Conservation (phyloP, 441 rosid genomes). For the Raphanus hybrid region DNA sequence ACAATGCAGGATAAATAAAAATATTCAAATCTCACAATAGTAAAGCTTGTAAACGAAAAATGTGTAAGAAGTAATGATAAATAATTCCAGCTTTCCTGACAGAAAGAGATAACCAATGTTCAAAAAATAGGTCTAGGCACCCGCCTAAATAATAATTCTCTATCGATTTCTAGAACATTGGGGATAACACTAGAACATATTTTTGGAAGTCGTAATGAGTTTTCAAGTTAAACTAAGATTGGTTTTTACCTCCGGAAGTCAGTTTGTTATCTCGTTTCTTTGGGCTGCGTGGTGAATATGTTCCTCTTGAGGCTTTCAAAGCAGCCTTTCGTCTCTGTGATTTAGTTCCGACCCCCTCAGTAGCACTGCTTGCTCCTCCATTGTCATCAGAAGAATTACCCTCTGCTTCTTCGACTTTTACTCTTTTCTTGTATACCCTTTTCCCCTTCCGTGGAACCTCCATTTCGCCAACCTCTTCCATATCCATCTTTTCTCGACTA, state of each 20-base stretch:
- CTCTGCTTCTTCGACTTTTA: conserved; percentile 59
- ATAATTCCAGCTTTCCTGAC: background rate
- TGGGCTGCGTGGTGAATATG: conserved; percentile 49
- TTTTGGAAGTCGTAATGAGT: background rate
- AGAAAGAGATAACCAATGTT: background rate
- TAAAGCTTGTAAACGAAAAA: background rate
- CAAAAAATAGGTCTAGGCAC: background rate
- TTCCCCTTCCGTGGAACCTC: conserved; percentile 63
- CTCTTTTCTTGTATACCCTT: conserved; percentile 58
- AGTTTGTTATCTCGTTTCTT: conserved; percentile 62
- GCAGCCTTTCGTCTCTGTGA: conserved; percentile 51
- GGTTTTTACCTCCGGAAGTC: conserved; percentile 63
- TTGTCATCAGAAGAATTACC: conserved; percentile 66
- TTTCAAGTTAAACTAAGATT: conserved; percentile 12
- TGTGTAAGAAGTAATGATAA: background rate
- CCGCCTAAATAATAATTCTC: background rate
- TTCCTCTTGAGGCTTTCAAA: conserved; percentile 52
- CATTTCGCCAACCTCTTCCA: conserved; percentile 71
- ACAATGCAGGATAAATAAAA: background rate
- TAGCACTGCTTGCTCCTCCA: conserved; percentile 82
- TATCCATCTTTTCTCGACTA: conserved; percentile 49
- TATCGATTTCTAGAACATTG: background rate
- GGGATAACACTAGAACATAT: background rate
- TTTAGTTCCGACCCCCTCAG: conserved; percentile 51
- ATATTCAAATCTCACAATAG: background rate